These are phyloP conservation scores for Dacryopinax primogenitus DNA, from an alignment of 768 basidiomycete species.

Conservation along the genomic window DNA sequence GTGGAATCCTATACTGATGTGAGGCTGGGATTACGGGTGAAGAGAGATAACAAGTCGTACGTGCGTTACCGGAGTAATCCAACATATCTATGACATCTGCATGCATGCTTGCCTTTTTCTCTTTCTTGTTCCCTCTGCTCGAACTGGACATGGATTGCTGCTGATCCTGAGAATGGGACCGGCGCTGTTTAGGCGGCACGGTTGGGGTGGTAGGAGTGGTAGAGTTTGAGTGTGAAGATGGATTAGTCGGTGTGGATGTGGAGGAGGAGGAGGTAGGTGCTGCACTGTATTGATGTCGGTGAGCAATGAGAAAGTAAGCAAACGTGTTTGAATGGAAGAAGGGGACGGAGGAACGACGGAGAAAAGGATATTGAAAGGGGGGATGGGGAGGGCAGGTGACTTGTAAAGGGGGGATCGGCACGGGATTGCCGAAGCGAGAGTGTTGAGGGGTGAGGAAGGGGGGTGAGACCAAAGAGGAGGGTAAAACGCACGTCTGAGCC, in stretches of 20 bases:
- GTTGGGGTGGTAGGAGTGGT: no score
- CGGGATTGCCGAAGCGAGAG: not conserved
- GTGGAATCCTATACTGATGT: conserved; percentile 56
- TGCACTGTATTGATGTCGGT: not conserved
- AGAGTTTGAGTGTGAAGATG: no score
- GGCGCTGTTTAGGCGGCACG: not conserved
- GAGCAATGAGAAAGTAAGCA: not conserved
- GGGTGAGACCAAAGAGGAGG: not conserved
- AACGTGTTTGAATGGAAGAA: no score
- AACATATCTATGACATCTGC: conserved; percentile 84
- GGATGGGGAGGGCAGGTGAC: not conserved
- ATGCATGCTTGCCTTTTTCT: conserved; percentile 28
- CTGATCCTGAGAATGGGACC: not conserved
- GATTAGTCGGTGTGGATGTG: not conserved
- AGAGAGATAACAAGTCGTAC: conserved; percentile 32
- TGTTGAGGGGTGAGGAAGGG: not conserved
- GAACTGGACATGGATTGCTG: not conserved
- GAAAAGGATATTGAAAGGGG: no score
- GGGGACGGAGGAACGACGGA: no score
- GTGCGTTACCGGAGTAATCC: conserved; percentile 69
- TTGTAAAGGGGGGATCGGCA: not conserved
- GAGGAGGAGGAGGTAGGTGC: not conserved
- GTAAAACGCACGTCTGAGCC: not conserved
- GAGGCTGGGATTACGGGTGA: conserved; percentile 12
- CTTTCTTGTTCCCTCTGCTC: not conserved